Evolutionary conservation across 1,284 basidiomycete genomes (phyloP).

Genomic region (Calocybe gambosa): DNA sequence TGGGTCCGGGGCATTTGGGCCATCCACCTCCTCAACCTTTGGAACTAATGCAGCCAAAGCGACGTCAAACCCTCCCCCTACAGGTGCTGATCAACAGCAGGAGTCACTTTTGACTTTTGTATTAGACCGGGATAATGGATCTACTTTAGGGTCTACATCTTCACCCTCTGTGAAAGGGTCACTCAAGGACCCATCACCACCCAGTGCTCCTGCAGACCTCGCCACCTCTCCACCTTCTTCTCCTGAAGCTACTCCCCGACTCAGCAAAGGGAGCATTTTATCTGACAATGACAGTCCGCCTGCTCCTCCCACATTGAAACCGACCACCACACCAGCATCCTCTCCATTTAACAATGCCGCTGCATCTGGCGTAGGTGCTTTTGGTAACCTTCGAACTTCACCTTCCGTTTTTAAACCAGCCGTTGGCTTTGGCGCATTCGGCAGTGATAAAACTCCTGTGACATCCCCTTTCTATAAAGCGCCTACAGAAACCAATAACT

Average conservation of each 20-base stretch:
- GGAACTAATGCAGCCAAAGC: not conserved
- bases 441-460: slow-evolving; percentile 21
- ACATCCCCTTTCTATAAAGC: slow-evolving; percentile 53
- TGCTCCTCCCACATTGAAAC: slow-evolving; percentile 12
- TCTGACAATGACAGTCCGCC: slow-evolving; percentile 12
- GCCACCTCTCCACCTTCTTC: slow-evolving; percentile 14
- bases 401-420: slow-evolving; percentile 32
- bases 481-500: slow-evolving; percentile 26
- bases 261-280: slow-evolving; percentile 7
- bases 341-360: slow-evolving; percentile 11
- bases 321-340: slow-evolving; percentile 11
- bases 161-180: slow-evolving; percentile 4
- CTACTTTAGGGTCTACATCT: slow-evolving; percentile 8
- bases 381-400: slow-evolving; percentile 23
- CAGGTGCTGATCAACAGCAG: slow-evolving; percentile 1
- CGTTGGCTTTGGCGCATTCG: slow-evolving; percentile 38
- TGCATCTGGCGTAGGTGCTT: slow-evolving; percentile 19
- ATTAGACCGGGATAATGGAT: not conserved
- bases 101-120: slow-evolving; percentile 9
- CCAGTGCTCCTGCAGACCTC: slow-evolving; percentile 1
- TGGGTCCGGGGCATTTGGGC: slow-evolving; percentile 14
- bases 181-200: not conserved
- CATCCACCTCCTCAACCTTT: slow-evolving; percentile 7
- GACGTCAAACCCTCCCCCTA: slow-evolving; percentile 3
- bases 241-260: slow-evolving; percentile 15